These are phyloP conservation scores for Lupinus albus DNA, from an alignment of 306 rosid genomes.

Conservation along the genomic window DNA sequence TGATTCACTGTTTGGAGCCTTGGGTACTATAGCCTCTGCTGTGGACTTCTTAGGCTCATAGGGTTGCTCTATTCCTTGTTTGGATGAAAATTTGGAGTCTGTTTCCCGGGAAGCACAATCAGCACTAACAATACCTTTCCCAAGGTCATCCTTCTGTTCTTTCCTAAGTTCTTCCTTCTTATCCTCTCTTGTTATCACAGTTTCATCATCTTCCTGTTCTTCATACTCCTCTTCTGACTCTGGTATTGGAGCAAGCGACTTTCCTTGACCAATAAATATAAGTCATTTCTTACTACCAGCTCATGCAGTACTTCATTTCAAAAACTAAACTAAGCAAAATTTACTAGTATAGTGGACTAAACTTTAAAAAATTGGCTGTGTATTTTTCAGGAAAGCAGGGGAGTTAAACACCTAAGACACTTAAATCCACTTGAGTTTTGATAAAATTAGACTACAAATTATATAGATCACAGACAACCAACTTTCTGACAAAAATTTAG, in stretches of 20 bases:
- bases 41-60: conserved; percentile 38
- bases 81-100: conserved; percentile 44
- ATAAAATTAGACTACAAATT: background rate
- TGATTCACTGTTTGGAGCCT: conserved; percentile 42
- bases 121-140: conserved; percentile 37
- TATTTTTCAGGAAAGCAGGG: conserved; percentile 1
- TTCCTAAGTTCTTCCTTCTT: conserved; percentile 44
- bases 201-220: conserved; percentile 61
- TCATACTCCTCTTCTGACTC: conserved; percentile 89
- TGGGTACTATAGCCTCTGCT: conserved; percentile 46
- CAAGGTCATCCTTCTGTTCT: conserved; percentile 44
- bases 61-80: conserved; percentile 49
- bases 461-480: background rate
- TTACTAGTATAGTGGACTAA: background rate
- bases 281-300: conserved; percentile 50
- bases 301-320: conserved; percentile 33
- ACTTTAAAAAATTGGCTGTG: background rate
- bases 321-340: conserved; percentile 33
- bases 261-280: conserved; percentile 73
- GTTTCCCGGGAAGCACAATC: conserved; percentile 39
- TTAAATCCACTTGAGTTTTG: conserved; percentile 1
- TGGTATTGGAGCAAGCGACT: conserved; percentile 98
- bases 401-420: background rate
- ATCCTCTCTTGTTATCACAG: conserved; percentile 39
- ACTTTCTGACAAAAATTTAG: background rate